Evolutionary conservation across 1,284 basidiomycete genomes (phyloP).

Genomic region (Marasmius oreades): DNA sequence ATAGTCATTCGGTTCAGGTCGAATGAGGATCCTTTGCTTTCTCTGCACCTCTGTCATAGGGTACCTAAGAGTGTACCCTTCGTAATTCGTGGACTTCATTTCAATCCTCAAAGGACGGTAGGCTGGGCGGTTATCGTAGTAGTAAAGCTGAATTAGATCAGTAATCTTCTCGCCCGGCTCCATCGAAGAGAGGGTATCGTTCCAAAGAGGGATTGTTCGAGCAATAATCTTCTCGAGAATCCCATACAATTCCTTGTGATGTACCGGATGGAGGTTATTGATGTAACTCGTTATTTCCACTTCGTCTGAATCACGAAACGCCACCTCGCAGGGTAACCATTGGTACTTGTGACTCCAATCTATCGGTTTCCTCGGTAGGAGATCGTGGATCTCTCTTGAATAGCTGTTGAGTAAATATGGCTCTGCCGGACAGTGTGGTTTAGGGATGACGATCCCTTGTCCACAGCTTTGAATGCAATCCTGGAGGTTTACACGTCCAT

Average conservation of each 20-base stretch:
- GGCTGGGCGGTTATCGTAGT: background rate
- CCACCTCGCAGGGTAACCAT: constrained; percentile 39
- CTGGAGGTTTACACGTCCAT: constrained; percentile 29
- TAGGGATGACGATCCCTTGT: background rate
- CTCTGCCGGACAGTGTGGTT: background rate
- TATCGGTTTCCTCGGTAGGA: constrained; percentile 1
- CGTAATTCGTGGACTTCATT: too few relatives aligned
- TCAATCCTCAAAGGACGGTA: background rate
- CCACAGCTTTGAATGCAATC: background rate
- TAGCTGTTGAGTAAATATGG: background rate
- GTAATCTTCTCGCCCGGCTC: too few relatives aligned
- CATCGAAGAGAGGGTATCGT: constrained; percentile 22
- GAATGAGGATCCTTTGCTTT: background rate
- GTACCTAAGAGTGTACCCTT: too few relatives aligned
- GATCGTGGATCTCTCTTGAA: background rate
- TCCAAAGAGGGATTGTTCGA: constrained; percentile 33
- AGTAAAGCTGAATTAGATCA: too few relatives aligned
- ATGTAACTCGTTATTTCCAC: constrained; percentile 27
- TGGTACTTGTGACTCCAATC: constrained; percentile 22
- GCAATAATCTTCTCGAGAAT: constrained; percentile 29
- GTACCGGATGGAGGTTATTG: constrained; percentile 30
- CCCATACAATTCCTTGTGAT: constrained; percentile 25
- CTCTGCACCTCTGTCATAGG: background rate
- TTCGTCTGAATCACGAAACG: constrained; percentile 7
- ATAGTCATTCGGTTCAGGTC: background rate